Percentiles rank a stretch among this genome's conserved stretches.
Conservation (phyloP, 1,139 yeast species). For the Magnusiomyces sp. region DNA sequence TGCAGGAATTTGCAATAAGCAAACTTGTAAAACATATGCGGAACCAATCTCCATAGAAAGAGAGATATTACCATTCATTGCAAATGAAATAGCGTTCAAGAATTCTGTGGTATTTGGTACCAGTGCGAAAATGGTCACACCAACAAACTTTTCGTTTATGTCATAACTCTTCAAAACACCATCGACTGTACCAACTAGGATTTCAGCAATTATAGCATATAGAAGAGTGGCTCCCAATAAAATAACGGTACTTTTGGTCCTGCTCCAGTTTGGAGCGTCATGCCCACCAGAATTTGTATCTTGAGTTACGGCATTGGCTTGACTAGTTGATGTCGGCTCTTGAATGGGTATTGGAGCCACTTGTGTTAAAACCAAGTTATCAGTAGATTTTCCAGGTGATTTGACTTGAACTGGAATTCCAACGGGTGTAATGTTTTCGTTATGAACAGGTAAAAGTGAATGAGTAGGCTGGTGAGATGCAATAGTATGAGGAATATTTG, state of each 20-base stretch:
- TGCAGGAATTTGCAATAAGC: slow-evolving; percentile 86
- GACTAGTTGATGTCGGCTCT: not conserved
- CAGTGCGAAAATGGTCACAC: slow-evolving; percentile 87
- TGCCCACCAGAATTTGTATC: slow-evolving; percentile 49
- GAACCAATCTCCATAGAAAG: slow-evolving; percentile 91
- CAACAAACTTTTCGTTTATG: slow-evolving; percentile 81
- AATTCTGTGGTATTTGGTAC: slow-evolving; percentile 98
- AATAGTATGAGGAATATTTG: slow-evolving; percentile 6
- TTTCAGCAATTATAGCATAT: slow-evolving; percentile 92
- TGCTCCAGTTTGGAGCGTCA: slow-evolving; percentile 97
- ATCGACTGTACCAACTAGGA: slow-evolving; percentile 89
- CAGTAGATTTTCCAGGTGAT: not conserved
- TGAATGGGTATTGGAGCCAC: not conserved
- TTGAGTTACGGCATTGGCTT: not conserved
- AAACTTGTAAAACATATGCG: slow-evolving; percentile 96
- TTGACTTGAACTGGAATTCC: not conserved
- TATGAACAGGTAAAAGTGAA: slow-evolving; percentile 1
- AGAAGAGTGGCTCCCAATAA: slow-evolving; percentile 74
- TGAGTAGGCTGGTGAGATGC: slow-evolving; percentile 8
- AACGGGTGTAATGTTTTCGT: not conserved
- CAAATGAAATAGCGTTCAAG: slow-evolving; percentile 93
- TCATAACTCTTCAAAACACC: slow-evolving; percentile 70
- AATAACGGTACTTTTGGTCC: slow-evolving; percentile 76
- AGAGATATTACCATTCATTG: slow-evolving; percentile 92
- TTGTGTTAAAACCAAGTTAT: not conserved